Base-by-base conservation (phyloP, 306 rosid genomes). In the Cicer yamashitae region DNA sequence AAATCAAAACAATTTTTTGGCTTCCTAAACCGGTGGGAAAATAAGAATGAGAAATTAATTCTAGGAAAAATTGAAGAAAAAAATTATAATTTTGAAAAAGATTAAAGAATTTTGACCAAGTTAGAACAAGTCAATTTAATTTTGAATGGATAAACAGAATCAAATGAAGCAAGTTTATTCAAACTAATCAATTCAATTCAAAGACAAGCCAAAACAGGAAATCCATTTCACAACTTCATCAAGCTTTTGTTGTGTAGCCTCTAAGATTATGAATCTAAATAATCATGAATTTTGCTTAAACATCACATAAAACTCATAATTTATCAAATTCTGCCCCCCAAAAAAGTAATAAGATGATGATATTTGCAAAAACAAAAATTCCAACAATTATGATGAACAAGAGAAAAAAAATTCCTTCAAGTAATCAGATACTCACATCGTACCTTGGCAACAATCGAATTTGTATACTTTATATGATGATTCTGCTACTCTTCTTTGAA, bases 381-480 rank as follows among this genome's bases (percentile, higher is more conserved):
- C 82, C 67, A 77, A 73, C 53, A 53, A 73, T 52, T 58, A 44
- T 1, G 70, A 80, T 14, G 47, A 46, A 63, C 56, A 54, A 39
- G 37, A 54, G 48, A 38, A 10, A 57, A 48, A 13, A 57, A 7
- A 45, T 48, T n/a, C 70, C 73, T 64, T 46, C 22, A 77, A 70
- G 63, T n/a, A 62, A 79, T 56, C 57, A 43, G 57, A 50, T 69
- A 17, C 53, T 64, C 77, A 66, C 73, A 66, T 67, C 77, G 52
- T 84, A 84, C 87, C 85, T 81, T 2, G 18, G 64, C 37, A 8
- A 67, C 43, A 48, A 67, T 13, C 15, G 14, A 68, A 60, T 60
- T 79, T 10, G 7, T 1, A 20, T 37, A 50, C 58, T 50, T 43
- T 6, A 12, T 56, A 58, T 57, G 63, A 57, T 48, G 67, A 74